Percentiles rank a stretch among this genome's conserved stretches.
phyloP scores from a whole-genome alignment of 2,329 filamentous ascomycete species.

The Xylariaceae sp. region DNA sequence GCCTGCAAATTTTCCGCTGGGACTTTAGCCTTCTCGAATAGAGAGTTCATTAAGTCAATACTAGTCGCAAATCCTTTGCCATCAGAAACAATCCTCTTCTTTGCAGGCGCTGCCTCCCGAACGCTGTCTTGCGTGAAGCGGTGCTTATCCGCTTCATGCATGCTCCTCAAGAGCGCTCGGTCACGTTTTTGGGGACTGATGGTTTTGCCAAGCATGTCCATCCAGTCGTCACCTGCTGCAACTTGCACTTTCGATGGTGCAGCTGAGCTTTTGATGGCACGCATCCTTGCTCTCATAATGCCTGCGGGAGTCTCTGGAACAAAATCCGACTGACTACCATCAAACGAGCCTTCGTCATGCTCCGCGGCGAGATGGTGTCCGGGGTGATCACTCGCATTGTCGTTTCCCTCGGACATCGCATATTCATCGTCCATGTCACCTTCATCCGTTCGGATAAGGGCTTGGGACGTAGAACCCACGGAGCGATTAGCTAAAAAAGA shows the following conservation, averaged over 20 bases:
- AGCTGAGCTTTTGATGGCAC: conserved; percentile 57
- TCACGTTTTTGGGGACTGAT: conserved; percentile 93
- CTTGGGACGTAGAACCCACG: conserved; percentile 70
- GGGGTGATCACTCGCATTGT: conserved; percentile 75
- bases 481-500: conserved; percentile 95
- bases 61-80: conserved; percentile 74
- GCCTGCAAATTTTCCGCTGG: conserved; percentile 52
- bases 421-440: conserved; percentile 72
- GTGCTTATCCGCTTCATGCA: conserved; percentile 59
- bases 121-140: conserved; percentile 35
- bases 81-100: conserved; percentile 38
- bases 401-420: conserved; percentile 66
- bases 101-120: conserved; percentile 29
- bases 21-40: conserved; percentile 72
- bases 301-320: conserved; percentile 55
- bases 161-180: conserved; percentile 63
- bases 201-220: conserved; percentile 87
- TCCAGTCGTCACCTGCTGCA: conserved; percentile 78
- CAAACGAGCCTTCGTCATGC: conserved; percentile 58
- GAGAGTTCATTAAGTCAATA: conserved; percentile 93
- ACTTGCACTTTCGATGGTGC: conserved; percentile 59
- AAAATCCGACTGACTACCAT: conserved; percentile 43
- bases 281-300: conserved; percentile 60
- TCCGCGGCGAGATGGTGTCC: conserved; percentile 73
- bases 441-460: conserved; percentile 58